Evolutionary conservation across 495 filamentous ascomycete species (phyloP).

Genomic region (Xylaria intraflava): DNA sequence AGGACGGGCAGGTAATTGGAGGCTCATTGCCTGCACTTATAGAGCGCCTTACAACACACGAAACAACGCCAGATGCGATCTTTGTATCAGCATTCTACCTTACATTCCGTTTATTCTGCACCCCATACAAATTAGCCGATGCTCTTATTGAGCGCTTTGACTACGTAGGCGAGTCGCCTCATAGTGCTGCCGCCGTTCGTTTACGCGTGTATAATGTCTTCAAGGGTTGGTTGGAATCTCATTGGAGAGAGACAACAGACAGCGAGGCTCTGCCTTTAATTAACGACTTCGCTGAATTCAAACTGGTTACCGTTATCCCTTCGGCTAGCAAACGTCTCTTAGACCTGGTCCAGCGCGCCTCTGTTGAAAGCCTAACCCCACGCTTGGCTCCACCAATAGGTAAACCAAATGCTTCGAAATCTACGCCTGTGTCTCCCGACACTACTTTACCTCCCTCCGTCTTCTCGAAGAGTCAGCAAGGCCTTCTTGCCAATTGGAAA

Average conservation of each 20-base stretch:
- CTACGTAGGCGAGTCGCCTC: constrained; percentile 71
- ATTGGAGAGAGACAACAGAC: constrained; percentile 84
- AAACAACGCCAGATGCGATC: constrained; percentile 84
- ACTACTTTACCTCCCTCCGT: constrained; percentile 61
- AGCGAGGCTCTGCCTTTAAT: constrained; percentile 67
- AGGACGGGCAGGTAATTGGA: constrained; percentile 90
- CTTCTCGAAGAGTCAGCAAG: constrained; percentile 68
- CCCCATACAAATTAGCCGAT: constrained; percentile 70
- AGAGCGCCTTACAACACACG: constrained; percentile 86
- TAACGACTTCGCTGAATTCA: constrained; percentile 66
- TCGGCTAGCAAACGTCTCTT: constrained; percentile 70
- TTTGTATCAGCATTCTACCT: constrained; percentile 96
- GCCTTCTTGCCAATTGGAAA: constrained; percentile 68
- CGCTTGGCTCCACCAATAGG: constrained; percentile 82
- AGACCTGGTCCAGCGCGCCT: constrained; percentile 78
- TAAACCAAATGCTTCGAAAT: constrained; percentile 71
- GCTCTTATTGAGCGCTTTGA: constrained; percentile 84
- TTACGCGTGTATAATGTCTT: constrained; percentile 92
- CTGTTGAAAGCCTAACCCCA: constrained; percentile 68
- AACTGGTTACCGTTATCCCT: constrained; percentile 60
- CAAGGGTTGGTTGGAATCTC: constrained; percentile 94
- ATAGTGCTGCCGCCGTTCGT: constrained; percentile 70
- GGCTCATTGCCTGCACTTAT: constrained; percentile 87
- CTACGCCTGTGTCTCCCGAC: constrained; percentile 62
- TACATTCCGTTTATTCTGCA: constrained; percentile 92